phyloP scores from a whole-genome alignment of 2,329 filamentous ascomycete species.

The Volutella citrinella region DNA sequence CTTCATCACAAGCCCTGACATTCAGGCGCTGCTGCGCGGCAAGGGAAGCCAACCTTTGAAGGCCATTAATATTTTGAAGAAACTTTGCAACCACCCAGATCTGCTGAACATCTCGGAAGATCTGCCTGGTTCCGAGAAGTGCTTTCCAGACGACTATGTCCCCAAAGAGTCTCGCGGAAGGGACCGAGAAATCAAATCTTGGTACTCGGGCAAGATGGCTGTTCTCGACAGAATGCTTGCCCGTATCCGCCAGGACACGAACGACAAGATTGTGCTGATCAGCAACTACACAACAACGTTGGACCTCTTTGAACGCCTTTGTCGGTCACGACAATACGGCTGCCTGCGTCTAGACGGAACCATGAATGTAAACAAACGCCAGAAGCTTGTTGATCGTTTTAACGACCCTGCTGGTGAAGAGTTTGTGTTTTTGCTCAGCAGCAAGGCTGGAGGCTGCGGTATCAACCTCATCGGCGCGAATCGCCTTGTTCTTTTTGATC shows the following conservation, averaged over 20 bases:
- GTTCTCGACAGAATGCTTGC: constrained; percentile 98
- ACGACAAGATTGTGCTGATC: constrained; percentile 98
- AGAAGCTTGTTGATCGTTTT: constrained; percentile 97
- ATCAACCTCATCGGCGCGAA: constrained; percentile 95
- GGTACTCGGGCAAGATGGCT: constrained; percentile 98
- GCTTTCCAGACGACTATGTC: constrained; percentile 82
- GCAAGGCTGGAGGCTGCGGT: constrained; percentile 94
- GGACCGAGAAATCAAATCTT: constrained; percentile 87
- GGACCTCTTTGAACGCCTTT: constrained; percentile 89
- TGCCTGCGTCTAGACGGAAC: constrained; percentile 88
- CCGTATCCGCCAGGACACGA: constrained; percentile 90
- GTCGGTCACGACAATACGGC: constrained; percentile 80
- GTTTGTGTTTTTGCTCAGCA: constrained; percentile 93
- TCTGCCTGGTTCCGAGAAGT: constrained; percentile 79
- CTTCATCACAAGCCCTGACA: constrained; percentile 93
- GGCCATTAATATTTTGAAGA: constrained; percentile 94
- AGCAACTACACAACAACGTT: constrained; percentile 97
- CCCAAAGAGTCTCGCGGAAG: constrained; percentile 83
- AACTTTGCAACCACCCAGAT: constrained; percentile 97
- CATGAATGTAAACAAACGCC: constrained; percentile 96
- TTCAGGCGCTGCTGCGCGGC: constrained; percentile 84
- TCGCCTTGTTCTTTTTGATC: constrained; percentile 91
- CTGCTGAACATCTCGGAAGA: constrained; percentile 80
- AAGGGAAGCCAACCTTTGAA: constrained; percentile 96
- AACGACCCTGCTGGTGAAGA: constrained; percentile 88